These are phyloP conservation scores for Phytopythium ostracodes DNA, from an alignment of 352 stramenopile species.

Conservation along the genomic window DNA sequence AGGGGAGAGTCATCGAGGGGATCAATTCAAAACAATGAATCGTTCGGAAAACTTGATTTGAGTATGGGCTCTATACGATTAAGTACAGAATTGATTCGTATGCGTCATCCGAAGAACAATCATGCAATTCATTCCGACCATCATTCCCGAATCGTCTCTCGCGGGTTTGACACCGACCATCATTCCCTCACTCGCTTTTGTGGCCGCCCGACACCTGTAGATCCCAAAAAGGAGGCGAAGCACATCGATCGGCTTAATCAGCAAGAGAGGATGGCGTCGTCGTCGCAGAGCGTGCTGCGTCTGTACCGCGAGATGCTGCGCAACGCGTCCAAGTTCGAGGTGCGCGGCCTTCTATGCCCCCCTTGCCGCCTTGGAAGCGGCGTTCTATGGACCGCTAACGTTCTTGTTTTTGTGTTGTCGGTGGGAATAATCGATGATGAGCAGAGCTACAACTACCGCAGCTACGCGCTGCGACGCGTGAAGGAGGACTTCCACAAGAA, in stretches of 20 bases:
- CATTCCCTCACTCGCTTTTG: not conserved
- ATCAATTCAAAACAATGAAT: not conserved
- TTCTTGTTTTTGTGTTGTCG: slow-evolving; percentile 6
- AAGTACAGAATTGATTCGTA: not conserved
- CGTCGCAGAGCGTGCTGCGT: slow-evolving; percentile 37
- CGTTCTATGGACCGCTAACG: not conserved
- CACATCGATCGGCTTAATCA: not conserved
- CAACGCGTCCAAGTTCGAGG: slow-evolving; percentile 47
- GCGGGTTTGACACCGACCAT: slow-evolving; percentile 1
- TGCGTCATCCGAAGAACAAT: not conserved
- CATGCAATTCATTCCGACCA: not conserved
- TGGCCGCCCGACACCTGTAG: not conserved
- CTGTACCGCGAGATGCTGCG: slow-evolving; percentile 61
- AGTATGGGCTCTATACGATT: no score
- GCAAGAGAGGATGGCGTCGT: slow-evolving; percentile 15
- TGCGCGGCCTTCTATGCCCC: slow-evolving; percentile 9
- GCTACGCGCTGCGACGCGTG: slow-evolving; percentile 58
- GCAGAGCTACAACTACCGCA: slow-evolving; percentile 75
- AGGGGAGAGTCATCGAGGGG: not conserved
- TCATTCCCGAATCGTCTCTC: not conserved
- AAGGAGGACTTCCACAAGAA: slow-evolving; percentile 77
- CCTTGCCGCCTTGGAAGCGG: not conserved
- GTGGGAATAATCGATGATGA: slow-evolving; percentile 3
- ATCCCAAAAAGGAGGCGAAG: not conserved
- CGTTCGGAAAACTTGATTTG: not conserved